Base-by-base conservation (phyloP, 176 grass and related monocot genomes). In the Oryza meyeriana region DNA sequence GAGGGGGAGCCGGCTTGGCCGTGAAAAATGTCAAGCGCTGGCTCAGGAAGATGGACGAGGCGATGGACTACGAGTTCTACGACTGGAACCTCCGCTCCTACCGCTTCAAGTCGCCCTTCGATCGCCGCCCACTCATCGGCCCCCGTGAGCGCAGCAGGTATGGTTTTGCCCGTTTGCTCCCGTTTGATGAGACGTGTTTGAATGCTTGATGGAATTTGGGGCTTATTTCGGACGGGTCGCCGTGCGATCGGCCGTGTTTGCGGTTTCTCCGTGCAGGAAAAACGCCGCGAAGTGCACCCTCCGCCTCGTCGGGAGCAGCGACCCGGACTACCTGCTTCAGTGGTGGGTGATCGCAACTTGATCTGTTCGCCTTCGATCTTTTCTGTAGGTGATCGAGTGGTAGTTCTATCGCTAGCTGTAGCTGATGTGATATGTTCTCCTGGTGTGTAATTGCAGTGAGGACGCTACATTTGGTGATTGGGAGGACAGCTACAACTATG, bases 231-330 rank as follows among this genome's bases (percentile, higher is more conserved):
- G 62, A 31, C 12, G 0, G 28, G 62, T 31, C 9, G 55, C 55
- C n/a, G 11, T 64, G 61, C 14, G 62, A 31, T 64, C 26, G 26
- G 0, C 29, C 67, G 18, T 61, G 34, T 59, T 71, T 58, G 2
- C 5, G 18, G 6, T 59, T 26, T 18, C 39, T 13, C 27, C 2
- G 28, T 35, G 59, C 80, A 83, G 80, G 69, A 65, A 74, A 59
- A 74, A 74, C 29, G 69, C 17, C 18, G 58, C 7, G 39, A 83
- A 83, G 69, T 70, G 80, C 80, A 64, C 39, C 39, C 80, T 33
- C 69, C 80, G 80, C 57, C 58, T 83, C 39, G 80, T 83, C 39
- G 80, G 80, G 69, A 74, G 40, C 59, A 74, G 13, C 70, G 26
- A 17, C 22, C 29, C 80, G 39, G 58, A 83, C 20, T 74, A 83